phyloP scores from a whole-genome alignment of 495 filamentous ascomycete species.

The Xylaria nigripes region DNA sequence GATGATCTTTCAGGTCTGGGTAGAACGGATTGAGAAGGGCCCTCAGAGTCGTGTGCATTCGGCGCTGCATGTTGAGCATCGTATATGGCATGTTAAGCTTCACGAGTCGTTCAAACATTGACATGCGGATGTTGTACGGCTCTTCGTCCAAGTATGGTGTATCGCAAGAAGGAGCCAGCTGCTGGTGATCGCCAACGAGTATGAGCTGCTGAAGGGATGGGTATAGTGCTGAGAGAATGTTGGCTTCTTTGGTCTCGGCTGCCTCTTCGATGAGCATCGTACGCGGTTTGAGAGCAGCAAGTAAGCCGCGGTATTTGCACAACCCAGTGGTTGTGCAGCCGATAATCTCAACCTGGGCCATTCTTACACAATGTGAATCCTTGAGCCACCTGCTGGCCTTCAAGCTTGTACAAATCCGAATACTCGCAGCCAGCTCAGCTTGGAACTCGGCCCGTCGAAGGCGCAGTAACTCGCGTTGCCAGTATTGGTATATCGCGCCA shows the following conservation, averaged over 20 bases:
- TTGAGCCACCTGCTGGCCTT: conserved; percentile 26
- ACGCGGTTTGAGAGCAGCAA: conserved; percentile 61
- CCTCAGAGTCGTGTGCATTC: conserved; percentile 66
- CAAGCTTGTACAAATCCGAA: conserved; percentile 24
- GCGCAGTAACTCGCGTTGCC: conserved; percentile 29
- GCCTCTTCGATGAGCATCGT: conserved; percentile 52
- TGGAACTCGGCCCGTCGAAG: conserved; percentile 18
- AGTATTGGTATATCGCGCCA: conserved; percentile 34
- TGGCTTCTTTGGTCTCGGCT: conserved; percentile 48
- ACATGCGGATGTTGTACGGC: conserved; percentile 49
- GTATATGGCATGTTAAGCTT: conserved; percentile 57
- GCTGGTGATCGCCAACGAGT: conserved; percentile 49
- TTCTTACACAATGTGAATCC: conserved; percentile 25
- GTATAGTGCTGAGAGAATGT: conserved; percentile 47
- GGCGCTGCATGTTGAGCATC: conserved; percentile 56
- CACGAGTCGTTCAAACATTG: conserved; percentile 57
- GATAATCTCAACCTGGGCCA: conserved; percentile 31
- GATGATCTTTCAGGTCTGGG: conserved; percentile 59
- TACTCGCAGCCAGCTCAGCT: conserved; percentile 20
- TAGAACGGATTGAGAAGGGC: conserved; percentile 57
- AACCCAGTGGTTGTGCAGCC: conserved; percentile 62
- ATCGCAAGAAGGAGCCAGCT: conserved; percentile 41
- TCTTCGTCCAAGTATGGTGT: conserved; percentile 62
- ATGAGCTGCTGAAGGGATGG: conserved; percentile 48
- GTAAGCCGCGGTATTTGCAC: conserved; percentile 73